Evolutionary conservation across 2,329 filamentous ascomycete genomes (phyloP).

Genomic region (Trichoderma guizhouense): DNA sequence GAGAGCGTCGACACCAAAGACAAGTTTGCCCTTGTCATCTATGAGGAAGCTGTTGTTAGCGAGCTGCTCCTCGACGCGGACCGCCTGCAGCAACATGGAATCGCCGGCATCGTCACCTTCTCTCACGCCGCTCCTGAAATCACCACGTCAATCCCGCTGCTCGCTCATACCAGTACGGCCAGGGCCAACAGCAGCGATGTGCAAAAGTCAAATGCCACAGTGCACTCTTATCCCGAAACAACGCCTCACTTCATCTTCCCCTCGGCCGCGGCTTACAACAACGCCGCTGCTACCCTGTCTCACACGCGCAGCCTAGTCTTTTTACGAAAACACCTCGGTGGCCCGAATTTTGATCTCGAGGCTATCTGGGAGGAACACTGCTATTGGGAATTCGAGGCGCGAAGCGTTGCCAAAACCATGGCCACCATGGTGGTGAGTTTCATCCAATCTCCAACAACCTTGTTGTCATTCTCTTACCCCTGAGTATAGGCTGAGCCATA

Average conservation of each 20-base stretch:
- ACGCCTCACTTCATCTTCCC: constrained; percentile 45
- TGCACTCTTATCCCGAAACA: constrained; percentile 28
- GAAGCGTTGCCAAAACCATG: constrained; percentile 69
- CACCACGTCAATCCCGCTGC: not conserved
- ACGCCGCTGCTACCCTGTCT: constrained; percentile 52
- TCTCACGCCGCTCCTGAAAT: not conserved
- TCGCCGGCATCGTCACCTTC: constrained; percentile 13
- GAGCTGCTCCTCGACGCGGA: not conserved
- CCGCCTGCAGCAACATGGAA: not conserved
- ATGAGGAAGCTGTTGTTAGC: not conserved
- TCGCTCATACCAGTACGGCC: not conserved
- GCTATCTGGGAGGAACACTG: constrained; percentile 77
- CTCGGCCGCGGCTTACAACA: constrained; percentile 47
- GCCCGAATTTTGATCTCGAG: constrained; percentile 70
- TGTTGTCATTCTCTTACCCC: not conserved
- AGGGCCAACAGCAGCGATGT: not conserved
- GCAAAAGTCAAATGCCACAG: not conserved
- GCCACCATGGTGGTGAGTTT: constrained; percentile 63
- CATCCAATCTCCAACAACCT: not conserved
- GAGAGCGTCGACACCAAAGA: constrained; percentile 27
- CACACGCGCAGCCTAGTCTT: constrained; percentile 65
- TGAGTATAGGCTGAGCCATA: constrained; percentile 54
- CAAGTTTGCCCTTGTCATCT: constrained; percentile 27
- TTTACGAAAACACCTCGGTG: constrained; percentile 59
- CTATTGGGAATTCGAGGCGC: constrained; percentile 63